Conservation (phyloP, 2,329 filamentous ascomycete genomes). For the Macrophomina phaseolina region DNA sequence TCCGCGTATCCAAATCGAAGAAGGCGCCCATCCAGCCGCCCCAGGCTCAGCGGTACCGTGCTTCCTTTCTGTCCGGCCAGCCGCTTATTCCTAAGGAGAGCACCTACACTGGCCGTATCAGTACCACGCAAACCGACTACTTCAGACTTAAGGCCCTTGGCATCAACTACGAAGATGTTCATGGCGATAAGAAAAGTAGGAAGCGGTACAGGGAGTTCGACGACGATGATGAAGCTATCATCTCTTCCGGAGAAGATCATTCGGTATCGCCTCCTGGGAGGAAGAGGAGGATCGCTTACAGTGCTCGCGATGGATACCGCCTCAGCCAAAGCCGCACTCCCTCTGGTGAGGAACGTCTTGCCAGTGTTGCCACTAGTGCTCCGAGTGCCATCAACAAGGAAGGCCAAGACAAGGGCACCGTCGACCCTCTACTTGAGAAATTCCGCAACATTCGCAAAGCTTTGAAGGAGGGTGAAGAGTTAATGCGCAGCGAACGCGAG, state of each 20-base stretch:
- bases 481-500: conserved; percentile 15
- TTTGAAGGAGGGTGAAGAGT: conserved; percentile 31
- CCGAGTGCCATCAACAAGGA: conserved; percentile 26
- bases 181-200: conserved; percentile 31
- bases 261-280: conserved; percentile 16
- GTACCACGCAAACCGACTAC: conserved; percentile 57
- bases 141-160: conserved; percentile 58
- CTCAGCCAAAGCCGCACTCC: conserved; percentile 25
- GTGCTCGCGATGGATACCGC: neutral
- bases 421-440: conserved; percentile 43
- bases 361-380: conserved; percentile 28
- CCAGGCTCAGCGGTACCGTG: conserved; percentile 15
- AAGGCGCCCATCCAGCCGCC: conserved; percentile 14
- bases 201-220: conserved; percentile 35
- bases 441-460: conserved; percentile 38
- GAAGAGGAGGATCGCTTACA: conserved; percentile 17
- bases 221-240: conserved; percentile 28
- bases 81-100: conserved; percentile 26
- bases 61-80: conserved; percentile 18
- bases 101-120: conserved; percentile 38
- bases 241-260: neutral
- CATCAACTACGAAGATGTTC: conserved; percentile 43
- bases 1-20: conserved; percentile 9
- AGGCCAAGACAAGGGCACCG: conserved; percentile 32
- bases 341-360: conserved; percentile 15